phyloP scores from a whole-genome alignment of 345 rosid genomes.

The Eutrema heterophyllum region DNA sequence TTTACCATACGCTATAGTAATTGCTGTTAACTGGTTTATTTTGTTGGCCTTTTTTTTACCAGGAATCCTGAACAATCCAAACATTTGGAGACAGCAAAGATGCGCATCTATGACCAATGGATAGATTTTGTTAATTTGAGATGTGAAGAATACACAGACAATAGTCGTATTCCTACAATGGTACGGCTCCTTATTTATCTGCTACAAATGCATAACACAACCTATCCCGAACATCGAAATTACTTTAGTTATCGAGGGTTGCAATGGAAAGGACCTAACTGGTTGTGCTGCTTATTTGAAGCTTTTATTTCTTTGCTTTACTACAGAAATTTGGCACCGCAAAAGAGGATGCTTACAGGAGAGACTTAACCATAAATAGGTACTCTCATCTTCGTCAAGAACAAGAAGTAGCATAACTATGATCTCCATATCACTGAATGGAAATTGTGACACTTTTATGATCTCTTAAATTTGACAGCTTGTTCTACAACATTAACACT shows the following conservation, averaged over 20 bases:
- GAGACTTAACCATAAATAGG: conserved; percentile 96
- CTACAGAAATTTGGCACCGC: conserved; percentile 90
- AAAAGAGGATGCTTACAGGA: conserved; percentile 85
- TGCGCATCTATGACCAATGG: conserved; percentile 82
- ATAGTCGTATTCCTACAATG: conserved; percentile 86
- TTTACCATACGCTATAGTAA: background rate
- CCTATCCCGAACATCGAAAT: background rate
- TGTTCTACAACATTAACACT: conserved; percentile 86
- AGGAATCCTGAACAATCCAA: conserved; percentile 97
- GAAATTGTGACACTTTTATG: background rate
- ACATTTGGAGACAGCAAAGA: conserved; percentile 92
- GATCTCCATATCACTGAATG: background rate
- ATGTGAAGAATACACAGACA: conserved; percentile 80
- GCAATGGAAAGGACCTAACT: background rate
- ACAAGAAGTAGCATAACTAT: background rate
- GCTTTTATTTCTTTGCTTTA: conserved; percentile 4
- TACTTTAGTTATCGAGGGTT: background rate
- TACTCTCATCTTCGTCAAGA: conserved; percentile 18
- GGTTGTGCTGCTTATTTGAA: conserved; percentile 7
- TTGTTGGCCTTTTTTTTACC: conserved; percentile 23
- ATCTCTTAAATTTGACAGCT: conserved; percentile 41
- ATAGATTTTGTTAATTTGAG: conserved; percentile 94
- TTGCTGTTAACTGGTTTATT: background rate
- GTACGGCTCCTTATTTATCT: conserved; percentile 28
- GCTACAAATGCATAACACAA: background rate